Evolutionary conservation across 768 basidiomycete genomes (phyloP), one percentile per base, ranked within the genome.

Genomic region (Pleurotus platypus): DNA sequence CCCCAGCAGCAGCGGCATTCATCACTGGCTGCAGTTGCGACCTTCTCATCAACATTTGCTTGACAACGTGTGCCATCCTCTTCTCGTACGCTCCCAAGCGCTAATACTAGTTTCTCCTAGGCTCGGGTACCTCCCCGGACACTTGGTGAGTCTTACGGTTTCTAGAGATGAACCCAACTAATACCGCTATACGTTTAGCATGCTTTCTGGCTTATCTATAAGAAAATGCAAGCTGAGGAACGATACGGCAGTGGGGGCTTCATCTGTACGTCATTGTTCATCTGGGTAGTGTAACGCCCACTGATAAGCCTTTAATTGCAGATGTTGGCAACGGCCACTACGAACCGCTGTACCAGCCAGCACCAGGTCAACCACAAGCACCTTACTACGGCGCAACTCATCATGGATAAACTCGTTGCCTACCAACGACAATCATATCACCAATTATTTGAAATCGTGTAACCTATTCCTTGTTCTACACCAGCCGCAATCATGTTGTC

Each of bases 171-270:
- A 30, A 35, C 30, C 2, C 26, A 40, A 15, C 11, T 42, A 24
- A 42, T 15, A 4, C 16, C 15, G 26, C 12, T 11, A 16, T 11
- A 16, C 46, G 2, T 78, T 75, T 57, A 68, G 46, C 91, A 94
- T 66, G 89, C 90, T 1, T 92, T 93, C 74, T 93, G 89, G 89
- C 78, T 95, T 53, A 92, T 94, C 57, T 93, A 93, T 75, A 87
- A 80, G 80, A 89, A 88, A 80, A 92, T 92, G 80, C 79, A 90
- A 63, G 93, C 92, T 0, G 89, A 92, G 64, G 90, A 92, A 64
- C 79, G 77, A 42, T 95, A 90, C 64, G 92, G 92, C 11, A 71
- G 67, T 4, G 90, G 89, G 16, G 87, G 87, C 30, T 94, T 84
- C 75, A 70, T 77, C 51, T 94, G 91, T 92, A 65, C 66, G 91